These are phyloP conservation scores for Iris macrosiphon DNA, from an alignment of 106 monocot genomes.

Conservation along the genomic window DNA sequence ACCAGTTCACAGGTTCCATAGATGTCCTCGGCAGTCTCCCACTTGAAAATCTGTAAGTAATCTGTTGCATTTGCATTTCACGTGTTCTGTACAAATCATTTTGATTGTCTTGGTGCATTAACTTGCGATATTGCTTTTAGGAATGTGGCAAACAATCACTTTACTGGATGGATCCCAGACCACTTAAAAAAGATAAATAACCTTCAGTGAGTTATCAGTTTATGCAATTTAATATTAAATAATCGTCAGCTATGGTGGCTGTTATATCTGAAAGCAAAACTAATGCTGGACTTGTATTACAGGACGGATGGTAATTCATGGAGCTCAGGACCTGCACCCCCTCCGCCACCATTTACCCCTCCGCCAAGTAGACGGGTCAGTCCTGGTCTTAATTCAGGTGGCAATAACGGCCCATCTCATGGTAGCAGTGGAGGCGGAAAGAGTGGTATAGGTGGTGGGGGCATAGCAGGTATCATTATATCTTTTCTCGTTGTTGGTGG, in stretches of 20 bases:
- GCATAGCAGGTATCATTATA: constrained; percentile 62
- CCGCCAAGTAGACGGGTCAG: constrained; percentile 29
- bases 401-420: constrained; percentile 17
- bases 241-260: background rate
- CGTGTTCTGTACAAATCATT: background rate
- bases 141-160: constrained; percentile 81
- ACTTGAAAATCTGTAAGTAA: constrained; percentile 66
- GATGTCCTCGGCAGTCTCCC: constrained; percentile 65
- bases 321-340: constrained; percentile 60
- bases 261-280: background rate
- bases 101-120: background rate
- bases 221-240: background rate
- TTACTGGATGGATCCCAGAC: constrained; percentile 76
- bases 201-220: constrained; percentile 47
- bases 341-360: constrained; percentile 39
- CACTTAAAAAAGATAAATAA: constrained; percentile 61
- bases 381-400: constrained; percentile 35
- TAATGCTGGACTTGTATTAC: background rate
- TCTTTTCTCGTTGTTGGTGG: constrained; percentile 48
- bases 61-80: constrained; percentile 1
- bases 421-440: constrained; percentile 22
- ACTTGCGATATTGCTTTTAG: constrained; percentile 21
- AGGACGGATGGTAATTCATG: constrained; percentile 83
- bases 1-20: constrained; percentile 73
- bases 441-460: constrained; percentile 52